Evolutionary conservation across 2,329 filamentous ascomycete genomes (phyloP).

Genomic region (Cryphonectria japonica): DNA sequence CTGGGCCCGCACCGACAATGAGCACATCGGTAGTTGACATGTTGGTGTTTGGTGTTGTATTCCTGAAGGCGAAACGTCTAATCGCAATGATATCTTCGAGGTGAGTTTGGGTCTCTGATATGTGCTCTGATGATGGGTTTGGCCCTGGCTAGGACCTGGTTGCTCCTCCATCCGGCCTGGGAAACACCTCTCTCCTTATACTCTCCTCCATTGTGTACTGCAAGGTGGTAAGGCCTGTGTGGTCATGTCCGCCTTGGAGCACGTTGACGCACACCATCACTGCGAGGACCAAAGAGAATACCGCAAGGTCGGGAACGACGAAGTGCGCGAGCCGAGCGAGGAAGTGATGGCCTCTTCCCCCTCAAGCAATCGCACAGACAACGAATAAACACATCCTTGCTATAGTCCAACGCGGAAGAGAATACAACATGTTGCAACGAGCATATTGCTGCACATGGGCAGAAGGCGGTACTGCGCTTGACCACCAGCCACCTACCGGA

Average conservation of each 20-base stretch:
- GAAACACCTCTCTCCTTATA: neutral
- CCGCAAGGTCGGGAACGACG: neutral
- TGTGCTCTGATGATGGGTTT: neutral
- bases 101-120: neutral
- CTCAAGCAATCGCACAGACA: neutral
- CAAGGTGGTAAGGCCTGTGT: neutral
- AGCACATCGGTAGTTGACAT: conserved; percentile 40
- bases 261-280: neutral
- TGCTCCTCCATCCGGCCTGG: neutral
- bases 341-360: neutral
- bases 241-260: neutral
- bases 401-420: neutral
- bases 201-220: neutral
- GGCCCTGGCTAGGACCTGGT: neutral
- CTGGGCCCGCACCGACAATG: conserved; percentile 51
- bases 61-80: neutral
- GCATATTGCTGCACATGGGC: no score
- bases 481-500: neutral
- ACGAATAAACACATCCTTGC: neutral
- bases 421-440: no score
- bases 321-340: neutral
- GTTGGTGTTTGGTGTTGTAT: neutral
- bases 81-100: neutral
- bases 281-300: neutral
- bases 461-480: no score